Percentiles rank a stretch among this genome's conserved stretches.
These are phyloP conservation scores for Apiospora rasikravindrae DNA, from an alignment of 2,329 filamentous ascomycete species.

Conservation along the genomic window DNA sequence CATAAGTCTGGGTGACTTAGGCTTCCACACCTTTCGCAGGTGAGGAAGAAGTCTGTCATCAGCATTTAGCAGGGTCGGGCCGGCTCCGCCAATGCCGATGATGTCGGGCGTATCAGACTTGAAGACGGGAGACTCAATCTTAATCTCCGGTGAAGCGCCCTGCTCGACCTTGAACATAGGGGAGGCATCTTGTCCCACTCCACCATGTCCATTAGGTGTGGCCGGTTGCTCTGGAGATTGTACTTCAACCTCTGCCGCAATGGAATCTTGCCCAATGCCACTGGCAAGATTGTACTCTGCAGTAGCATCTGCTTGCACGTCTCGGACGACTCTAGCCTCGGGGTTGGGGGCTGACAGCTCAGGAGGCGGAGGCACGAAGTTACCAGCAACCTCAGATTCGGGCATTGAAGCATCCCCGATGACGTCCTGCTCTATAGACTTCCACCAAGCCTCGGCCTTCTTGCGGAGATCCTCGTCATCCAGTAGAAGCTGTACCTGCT, in stretches of 20 bases:
- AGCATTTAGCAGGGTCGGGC: neutral
- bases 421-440: conserved; percentile 22
- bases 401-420: conserved; percentile 25
- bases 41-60: neutral
- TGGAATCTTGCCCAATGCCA: neutral
- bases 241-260: neutral
- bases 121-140: neutral
- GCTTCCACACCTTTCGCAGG: neutral
- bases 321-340: neutral
- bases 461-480: conserved; percentile 26
- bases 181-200: neutral
- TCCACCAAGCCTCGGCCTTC: conserved; percentile 29
- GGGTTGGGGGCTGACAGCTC: neutral
- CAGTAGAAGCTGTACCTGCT: conserved; percentile 29
- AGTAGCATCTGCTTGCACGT: neutral
- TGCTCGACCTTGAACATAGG: neutral
- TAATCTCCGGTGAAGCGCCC: neutral
- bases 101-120: neutral
- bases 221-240: neutral
- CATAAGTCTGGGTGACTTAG: neutral
- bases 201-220: neutral
- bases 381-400: neutral
- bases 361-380: neutral
- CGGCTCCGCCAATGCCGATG: neutral
- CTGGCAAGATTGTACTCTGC: neutral